Base-by-base conservation (phyloP, 768 basidiomycete genomes). In the Symmetrospora coprosmae region DNA sequence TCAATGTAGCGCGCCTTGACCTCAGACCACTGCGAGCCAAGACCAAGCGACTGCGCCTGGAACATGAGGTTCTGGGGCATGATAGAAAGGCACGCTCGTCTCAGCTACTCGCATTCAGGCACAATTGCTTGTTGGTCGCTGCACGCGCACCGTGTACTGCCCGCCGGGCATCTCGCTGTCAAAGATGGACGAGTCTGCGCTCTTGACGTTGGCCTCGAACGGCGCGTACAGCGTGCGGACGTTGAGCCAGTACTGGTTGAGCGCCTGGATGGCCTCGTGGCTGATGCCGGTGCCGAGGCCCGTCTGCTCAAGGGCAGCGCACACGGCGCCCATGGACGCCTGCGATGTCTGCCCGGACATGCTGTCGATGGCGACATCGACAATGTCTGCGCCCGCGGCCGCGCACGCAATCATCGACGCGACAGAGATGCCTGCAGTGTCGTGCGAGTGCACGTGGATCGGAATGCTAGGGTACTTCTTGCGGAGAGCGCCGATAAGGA, bases 81-180 rank as follows among this genome's bases (percentile, higher is more conserved):
- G n/a, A n/a, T n/a, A n/a, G n/a, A n/a, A n/a, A n/a, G n/a, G n/a
- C n/a, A n/a, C n/a, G n/a, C n/a, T n/a, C n/a, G n/a, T n/a, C n/a
- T n/a, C n/a, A n/a, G n/a, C n/a, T n/a, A n/a, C n/a, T n/a, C n/a
- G n/a, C n/a, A n/a, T n/a, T n/a, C n/a, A n/a, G n/a, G n/a, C n/a
- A n/a, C n/a, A n/a, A n/a, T n/a, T n/a, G n/a, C n/a, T n/a, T n/a
- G n/a, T n/a, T n/a, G n/a, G n/a, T n/a, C n/a, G n/a, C n/a, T n/a
- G n/a, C n/a, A n/a, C n/a, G n/a, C n/a, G n/a, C n/a, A n/a, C n/a
- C n/a, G n/a, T n/a, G n/a, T n/a, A 4, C 72, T 89, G 88, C 43
- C 91, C 92, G 71, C 91, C 94, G 53, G 92, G 92, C 94, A 99
- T 97, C 75, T 94, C 91, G 74, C 96, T 92, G 71, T 90, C 90